Conservation (phyloP, 441 rosid species). For the Erodium texanum region DNA sequence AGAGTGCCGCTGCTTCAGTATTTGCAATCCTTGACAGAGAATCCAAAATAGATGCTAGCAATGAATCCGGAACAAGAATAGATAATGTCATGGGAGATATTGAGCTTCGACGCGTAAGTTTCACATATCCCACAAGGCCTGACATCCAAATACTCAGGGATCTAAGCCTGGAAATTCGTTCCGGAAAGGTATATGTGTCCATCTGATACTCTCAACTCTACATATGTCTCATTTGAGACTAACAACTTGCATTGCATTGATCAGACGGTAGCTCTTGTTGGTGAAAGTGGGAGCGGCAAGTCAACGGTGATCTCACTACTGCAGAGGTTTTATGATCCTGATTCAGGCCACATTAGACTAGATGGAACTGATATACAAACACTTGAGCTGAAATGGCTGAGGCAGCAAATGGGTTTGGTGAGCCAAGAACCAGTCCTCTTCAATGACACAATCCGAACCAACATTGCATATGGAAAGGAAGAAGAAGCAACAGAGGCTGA, state of each 20-base stretch:
- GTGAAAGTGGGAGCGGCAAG: constrained; percentile 83
- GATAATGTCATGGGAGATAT: constrained; percentile 39
- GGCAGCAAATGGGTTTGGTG: constrained; percentile 70
- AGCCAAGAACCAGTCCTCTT: constrained; percentile 74
- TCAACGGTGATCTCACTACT: constrained; percentile 61
- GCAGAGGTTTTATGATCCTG: constrained; percentile 73
- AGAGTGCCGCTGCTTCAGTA: constrained; percentile 51
- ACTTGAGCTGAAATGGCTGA: constrained; percentile 55
- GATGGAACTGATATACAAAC: constrained; percentile 55
- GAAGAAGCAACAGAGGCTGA: constrained; percentile 50
- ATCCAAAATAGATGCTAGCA: constrained; percentile 49
- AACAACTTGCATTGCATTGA: neutral
- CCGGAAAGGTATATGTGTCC: constrained; percentile 53
- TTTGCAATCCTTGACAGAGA: constrained; percentile 47
- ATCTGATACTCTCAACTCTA: neutral
- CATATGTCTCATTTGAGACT: too few species aligned
- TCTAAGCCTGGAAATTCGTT: constrained; percentile 38
- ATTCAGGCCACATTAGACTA: constrained; percentile 59
- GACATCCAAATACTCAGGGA: constrained; percentile 49
- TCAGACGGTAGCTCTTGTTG: constrained; percentile 80
- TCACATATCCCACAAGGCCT: constrained; percentile 52
- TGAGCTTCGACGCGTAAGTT: constrained; percentile 41
- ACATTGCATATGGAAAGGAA: constrained; percentile 65
- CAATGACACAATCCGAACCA: constrained; percentile 61
- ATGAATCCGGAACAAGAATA: constrained; percentile 33